Conservation (phyloP, 805 yeast genomes). For the Priceomyces carsonii region DNA sequence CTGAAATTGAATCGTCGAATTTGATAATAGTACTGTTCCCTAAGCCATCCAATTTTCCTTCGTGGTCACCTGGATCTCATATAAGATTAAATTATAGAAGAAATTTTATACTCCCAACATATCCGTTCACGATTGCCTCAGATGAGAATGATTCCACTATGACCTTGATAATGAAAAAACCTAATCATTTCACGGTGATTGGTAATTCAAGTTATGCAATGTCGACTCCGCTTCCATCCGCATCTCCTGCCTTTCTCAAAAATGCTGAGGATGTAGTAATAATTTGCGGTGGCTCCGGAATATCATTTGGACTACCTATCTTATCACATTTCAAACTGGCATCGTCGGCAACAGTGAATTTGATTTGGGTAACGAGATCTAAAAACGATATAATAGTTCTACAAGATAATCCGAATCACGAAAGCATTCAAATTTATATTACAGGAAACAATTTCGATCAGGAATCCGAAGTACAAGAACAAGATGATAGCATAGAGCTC, state of each 20-base stretch:
- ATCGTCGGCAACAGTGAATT: conserved; percentile 25
- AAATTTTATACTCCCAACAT: conserved; percentile 54
- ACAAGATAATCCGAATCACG: conserved; percentile 27
- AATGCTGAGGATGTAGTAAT: conserved; percentile 53
- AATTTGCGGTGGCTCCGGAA: conserved; percentile 74
- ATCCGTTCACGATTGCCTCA: conserved; percentile 66
- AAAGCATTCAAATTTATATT: conserved; percentile 38
- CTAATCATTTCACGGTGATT: conserved; percentile 21
- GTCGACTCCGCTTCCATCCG: conserved; percentile 42
- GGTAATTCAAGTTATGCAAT: conserved; percentile 13
- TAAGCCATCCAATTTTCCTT: conserved; percentile 19
- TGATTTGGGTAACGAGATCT: conserved; percentile 58
- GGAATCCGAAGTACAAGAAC: conserved; percentile 14
- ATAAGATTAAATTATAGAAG: conserved; percentile 47
- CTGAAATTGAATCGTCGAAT: conserved; percentile 13
- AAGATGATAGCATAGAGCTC: conserved; percentile 19
- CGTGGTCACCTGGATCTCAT: conserved; percentile 57
- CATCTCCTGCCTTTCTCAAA: conserved; percentile 44
- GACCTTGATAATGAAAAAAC: conserved; percentile 47
- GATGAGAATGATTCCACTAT: conserved; percentile 37
- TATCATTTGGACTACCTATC: conserved; percentile 61
- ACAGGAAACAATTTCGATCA: conserved; percentile 22
- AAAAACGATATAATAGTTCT: conserved; percentile 49
- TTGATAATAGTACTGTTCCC: conserved; percentile 22
- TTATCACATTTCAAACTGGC: conserved; percentile 24